Conservation (phyloP, 495 filamentous ascomycete genomes). For the Umbilicaria muhlenbergii region DNA sequence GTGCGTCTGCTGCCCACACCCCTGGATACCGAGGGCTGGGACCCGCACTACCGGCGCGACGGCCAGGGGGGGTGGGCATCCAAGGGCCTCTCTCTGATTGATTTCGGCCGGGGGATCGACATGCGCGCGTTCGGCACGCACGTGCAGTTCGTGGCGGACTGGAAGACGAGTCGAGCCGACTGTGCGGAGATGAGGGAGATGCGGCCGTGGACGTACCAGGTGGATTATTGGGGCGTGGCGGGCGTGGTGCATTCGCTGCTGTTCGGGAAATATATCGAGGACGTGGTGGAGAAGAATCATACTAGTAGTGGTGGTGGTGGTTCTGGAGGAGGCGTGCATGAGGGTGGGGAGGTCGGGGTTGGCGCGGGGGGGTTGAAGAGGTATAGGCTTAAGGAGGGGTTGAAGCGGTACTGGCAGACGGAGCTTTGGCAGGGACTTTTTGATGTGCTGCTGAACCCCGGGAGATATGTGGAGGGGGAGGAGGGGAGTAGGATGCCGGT, state of each 20-base stretch:
- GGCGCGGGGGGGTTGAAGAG: slow-evolving; percentile 39
- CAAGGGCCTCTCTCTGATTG: slow-evolving; percentile 75
- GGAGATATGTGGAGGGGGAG: slow-evolving; percentile 41
- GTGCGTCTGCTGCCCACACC: slow-evolving; percentile 45
- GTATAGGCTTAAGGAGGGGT: slow-evolving; percentile 53
- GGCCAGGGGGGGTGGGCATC: slow-evolving; percentile 63
- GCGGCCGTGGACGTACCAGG: slow-evolving; percentile 88
- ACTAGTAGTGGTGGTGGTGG: background rate
- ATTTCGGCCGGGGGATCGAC: slow-evolving; percentile 91
- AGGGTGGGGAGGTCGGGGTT: slow-evolving; percentile 13
- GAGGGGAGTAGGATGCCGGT: slow-evolving; percentile 45
- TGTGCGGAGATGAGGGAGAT: slow-evolving; percentile 90
- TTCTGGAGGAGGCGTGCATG: slow-evolving; percentile 23
- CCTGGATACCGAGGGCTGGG: slow-evolving; percentile 22
- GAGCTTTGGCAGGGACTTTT: slow-evolving; percentile 79
- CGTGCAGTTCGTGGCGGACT: slow-evolving; percentile 88
- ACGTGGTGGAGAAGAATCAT: slow-evolving; percentile 32
- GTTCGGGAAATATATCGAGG: slow-evolving; percentile 91
- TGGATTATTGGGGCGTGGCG: slow-evolving; percentile 86
- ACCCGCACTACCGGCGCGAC: slow-evolving; percentile 43
- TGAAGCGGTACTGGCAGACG: slow-evolving; percentile 92
- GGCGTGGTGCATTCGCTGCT: slow-evolving; percentile 73
- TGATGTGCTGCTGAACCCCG: slow-evolving; percentile 75
- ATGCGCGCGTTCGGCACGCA: slow-evolving; percentile 64
- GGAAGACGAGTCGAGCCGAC: slow-evolving; percentile 69